Conservation (phyloP, 345 rosid species). For the Arabidopsis thaliana region TAIR10.1 NC_003076.8:15997501-15998000, state of each 20-base stretch:
- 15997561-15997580: too few species aligned
- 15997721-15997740: too few species aligned
- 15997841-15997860: slow-evolving; percentile 4
- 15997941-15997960: slow-evolving; percentile 22
- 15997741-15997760: too few species aligned
- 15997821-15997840: background rate
- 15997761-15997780: background rate
- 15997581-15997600: too few species aligned
- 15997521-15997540: too few species aligned
- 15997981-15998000: slow-evolving; percentile 20
- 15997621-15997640: too few species aligned
- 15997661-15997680: too few species aligned
- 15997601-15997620: too few species aligned
- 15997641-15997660: too few species aligned
- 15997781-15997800: background rate
- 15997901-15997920: background rate
- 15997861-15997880: slow-evolving; percentile 13
- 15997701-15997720: too few species aligned
- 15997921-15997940: slow-evolving; percentile 27
- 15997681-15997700: too few species aligned
- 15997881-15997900: slow-evolving; percentile 17
- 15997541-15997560: background rate
- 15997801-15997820: background rate
- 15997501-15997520: too few species aligned
- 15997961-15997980: slow-evolving; percentile 1